Evolutionary conservation across 2,329 filamentous ascomycete species (phyloP).

Genomic region (Epichloe glyceriae): DNA sequence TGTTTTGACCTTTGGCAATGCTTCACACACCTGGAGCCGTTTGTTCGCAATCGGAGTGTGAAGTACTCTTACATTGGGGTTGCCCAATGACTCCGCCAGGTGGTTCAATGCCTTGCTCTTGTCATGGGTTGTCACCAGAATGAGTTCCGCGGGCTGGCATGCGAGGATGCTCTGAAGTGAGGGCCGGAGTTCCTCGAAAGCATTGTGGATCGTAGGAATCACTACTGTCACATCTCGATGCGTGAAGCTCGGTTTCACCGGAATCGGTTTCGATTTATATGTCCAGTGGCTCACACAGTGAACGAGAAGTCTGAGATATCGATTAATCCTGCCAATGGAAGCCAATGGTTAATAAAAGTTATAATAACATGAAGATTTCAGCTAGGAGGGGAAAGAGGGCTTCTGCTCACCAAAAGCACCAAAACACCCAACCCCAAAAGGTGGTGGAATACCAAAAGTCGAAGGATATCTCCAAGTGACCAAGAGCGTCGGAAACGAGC

Average conservation of each 20-base stretch:
- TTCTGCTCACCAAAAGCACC: constrained; percentile 33
- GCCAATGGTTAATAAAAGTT: neutral
- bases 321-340: constrained; percentile 52
- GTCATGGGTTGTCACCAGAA: constrained; percentile 76
- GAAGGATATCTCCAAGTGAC: constrained; percentile 11
- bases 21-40: constrained; percentile 82
- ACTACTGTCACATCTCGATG: constrained; percentile 84
- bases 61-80: constrained; percentile 57
- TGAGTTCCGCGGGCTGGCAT: constrained; percentile 57
- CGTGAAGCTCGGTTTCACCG: constrained; percentile 66
- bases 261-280: constrained; percentile 75
- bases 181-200: constrained; percentile 68
- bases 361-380: neutral
- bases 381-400: neutral
- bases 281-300: constrained; percentile 77
- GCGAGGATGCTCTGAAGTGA: constrained; percentile 68
- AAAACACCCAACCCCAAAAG: constrained; percentile 34
- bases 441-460: constrained; percentile 29
- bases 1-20: constrained; percentile 73
- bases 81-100: constrained; percentile 48
- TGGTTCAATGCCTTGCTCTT: constrained; percentile 57
- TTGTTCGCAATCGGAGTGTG: constrained; percentile 84
- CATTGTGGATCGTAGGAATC: constrained; percentile 82
- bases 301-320: constrained; percentile 74
- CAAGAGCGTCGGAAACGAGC: constrained; percentile 5